These are phyloP conservation scores for Noccaea caerulescens DNA, from an alignment of 345 rosid genomes.

Conservation along the genomic window DNA sequence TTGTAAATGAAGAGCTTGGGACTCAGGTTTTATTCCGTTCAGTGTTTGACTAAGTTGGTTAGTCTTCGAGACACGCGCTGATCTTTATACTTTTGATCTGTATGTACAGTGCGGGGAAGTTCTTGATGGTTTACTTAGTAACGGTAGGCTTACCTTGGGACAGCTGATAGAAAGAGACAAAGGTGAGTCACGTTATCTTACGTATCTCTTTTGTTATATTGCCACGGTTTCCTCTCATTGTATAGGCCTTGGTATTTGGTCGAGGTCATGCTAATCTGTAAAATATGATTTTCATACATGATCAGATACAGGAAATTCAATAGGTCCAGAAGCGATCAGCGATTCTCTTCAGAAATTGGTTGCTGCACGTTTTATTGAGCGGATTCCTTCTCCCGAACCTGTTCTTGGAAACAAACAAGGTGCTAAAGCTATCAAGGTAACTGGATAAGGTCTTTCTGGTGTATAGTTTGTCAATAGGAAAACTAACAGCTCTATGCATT, in stretches of 20 bases:
- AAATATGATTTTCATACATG: conserved; percentile 6
- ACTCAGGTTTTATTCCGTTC: conserved; percentile 48
- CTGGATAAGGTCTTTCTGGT: conserved; percentile 25
- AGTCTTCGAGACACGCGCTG: background rate
- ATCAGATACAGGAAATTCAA: conserved; percentile 44
- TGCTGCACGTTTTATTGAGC: conserved; percentile 71
- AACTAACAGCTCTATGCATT: background rate
- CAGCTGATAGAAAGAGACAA: conserved; percentile 69
- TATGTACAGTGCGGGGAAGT: conserved; percentile 64
- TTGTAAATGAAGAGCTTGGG: conserved; percentile 61
- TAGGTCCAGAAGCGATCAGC: conserved; percentile 48
- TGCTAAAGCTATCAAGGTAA: conserved; percentile 74
- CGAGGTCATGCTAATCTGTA: conserved; percentile 3
- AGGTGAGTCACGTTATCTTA: conserved; percentile 49
- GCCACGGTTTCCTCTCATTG: background rate
- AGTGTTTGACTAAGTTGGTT: background rate
- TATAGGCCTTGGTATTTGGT: conserved; percentile 1
- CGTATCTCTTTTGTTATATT: conserved; percentile 9
- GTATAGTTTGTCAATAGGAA: background rate
- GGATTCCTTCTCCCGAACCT: conserved; percentile 80
- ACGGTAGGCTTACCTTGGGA: conserved; percentile 80
- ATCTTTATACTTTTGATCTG: conserved; percentile 7
- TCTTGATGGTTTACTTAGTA: conserved; percentile 71
- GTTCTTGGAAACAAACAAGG: conserved; percentile 58
- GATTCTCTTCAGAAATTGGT: conserved; percentile 60